Base-by-base conservation (phyloP, 2,329 filamentous ascomycete genomes). In the Catunica adiposa region DNA sequence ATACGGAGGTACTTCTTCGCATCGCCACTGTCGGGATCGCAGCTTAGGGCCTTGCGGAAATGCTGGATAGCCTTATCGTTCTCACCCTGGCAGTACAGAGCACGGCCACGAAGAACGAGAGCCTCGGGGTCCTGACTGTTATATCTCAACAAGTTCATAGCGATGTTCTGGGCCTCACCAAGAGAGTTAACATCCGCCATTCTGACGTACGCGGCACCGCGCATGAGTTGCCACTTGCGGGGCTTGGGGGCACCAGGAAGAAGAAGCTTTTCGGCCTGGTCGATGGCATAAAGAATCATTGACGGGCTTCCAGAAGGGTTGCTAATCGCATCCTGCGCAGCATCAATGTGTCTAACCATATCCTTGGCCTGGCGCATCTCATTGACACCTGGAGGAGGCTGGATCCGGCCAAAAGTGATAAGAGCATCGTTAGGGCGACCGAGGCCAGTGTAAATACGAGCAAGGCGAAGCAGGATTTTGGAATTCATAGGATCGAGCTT, bases 61-160 rank as follows among this genome's bases (percentile, higher is more conserved):
- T 94, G 86, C 66, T 90, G 86, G 46, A 95, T 78, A 1, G 92
- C 90, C 74, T 96, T 94, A 1, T 94, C 86, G 64, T 95, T 95
- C 62, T 98, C 92, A 29, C 92, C 92, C 66, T 92, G 86, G 3
- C 82, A 83, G 64, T 97, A 97, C 52, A 95, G 76, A 15, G 88
- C 84, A 60, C 89, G 81, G 23, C 90, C 92, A 51, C 90, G 81
- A 53, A 98, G 78, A 4, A 96, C 86, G 60, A 98, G 73, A 1
- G 90, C 92, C 70, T 98, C 92, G 1, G 92, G 89, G 64, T 98
- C 92, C 66, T 90, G 84, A 67, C 76, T 88, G 72, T 97, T 97
- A 65, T 78, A 76, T 54, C 92, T 81, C 60, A 98, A 75, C 62
- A 98, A 70, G 2, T 79, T 79, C 80, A 96, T 95, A 63, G 89